Conservation (phyloP, 768 basidiomycete species). For the Naganishia vaughanmartiniae region DNA sequence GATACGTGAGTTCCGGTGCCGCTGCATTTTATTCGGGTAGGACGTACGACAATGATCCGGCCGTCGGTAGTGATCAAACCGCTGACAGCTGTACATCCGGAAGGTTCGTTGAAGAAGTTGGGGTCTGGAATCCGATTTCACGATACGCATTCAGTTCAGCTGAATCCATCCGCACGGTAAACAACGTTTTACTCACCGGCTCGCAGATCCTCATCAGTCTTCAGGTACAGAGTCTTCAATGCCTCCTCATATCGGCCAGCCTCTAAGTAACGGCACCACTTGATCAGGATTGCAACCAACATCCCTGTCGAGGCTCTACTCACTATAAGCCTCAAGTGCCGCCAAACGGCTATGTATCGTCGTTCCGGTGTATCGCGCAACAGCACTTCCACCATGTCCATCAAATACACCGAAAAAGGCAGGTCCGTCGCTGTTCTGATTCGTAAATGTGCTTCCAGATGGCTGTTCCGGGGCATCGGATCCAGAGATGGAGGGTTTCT, state of each 20-base stretch:
- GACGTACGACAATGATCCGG: constrained; percentile 59
- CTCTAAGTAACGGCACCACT: constrained; percentile 31
- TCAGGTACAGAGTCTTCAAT: constrained; percentile 82
- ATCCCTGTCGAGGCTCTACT: constrained; percentile 29
- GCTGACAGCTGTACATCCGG: constrained; percentile 93
- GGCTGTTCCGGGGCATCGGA: constrained; percentile 44
- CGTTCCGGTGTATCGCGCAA: constrained; percentile 51
- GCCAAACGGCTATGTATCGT: constrained; percentile 47
- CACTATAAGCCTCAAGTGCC: constrained; percentile 46
- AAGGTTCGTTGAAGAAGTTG: constrained; percentile 81
- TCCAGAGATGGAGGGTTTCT: constrained; percentile 21
- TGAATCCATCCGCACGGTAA: neutral
- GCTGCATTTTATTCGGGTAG: neutral
- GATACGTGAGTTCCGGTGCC: neutral
- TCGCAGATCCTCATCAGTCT: constrained; percentile 89
- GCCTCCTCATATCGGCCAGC: constrained; percentile 67
- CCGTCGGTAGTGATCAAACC: constrained; percentile 74
- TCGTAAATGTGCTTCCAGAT: constrained; percentile 46
- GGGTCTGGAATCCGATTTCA: constrained; percentile 61
- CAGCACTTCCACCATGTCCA: constrained; percentile 73
- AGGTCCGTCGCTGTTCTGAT: constrained; percentile 51
- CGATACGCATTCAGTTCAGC: constrained; percentile 28
- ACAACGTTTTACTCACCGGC: constrained; percentile 59
- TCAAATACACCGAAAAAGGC: constrained; percentile 97
- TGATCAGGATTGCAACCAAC: neutral